Conservation (phyloP, 2,329 filamentous ascomycete genomes). For the Aspergillus persii region DNA sequence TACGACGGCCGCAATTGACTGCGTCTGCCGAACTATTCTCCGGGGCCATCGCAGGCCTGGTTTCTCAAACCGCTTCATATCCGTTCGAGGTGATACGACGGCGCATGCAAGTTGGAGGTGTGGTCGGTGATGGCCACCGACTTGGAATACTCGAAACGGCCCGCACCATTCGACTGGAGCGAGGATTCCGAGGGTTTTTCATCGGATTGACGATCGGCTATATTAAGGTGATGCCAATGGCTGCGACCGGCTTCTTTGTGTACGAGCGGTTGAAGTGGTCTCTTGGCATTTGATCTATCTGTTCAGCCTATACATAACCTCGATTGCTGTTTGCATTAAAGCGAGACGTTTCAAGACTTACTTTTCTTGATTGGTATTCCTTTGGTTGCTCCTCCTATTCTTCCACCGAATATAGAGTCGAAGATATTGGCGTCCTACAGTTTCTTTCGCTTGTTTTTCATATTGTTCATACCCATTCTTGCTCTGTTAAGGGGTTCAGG, state of each 20-base stretch:
- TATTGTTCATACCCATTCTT: conserved; percentile 20
- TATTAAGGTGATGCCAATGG: conserved; percentile 89
- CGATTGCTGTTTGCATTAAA: neutral
- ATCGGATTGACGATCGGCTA: conserved; percentile 93
- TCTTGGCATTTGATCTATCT: conserved; percentile 58
- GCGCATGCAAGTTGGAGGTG: conserved; percentile 94
- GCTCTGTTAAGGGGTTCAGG: conserved; percentile 11
- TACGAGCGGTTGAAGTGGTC: conserved; percentile 64
- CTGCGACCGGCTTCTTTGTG: conserved; percentile 67
- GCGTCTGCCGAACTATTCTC: conserved; percentile 84
- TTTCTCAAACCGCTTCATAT: conserved; percentile 90
- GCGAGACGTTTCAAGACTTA: neutral
- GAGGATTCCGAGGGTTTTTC: conserved; percentile 79
- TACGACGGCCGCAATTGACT: conserved; percentile 67
- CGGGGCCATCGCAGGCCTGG: conserved; percentile 80
- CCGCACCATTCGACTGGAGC: conserved; percentile 69
- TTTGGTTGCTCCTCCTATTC: conserved; percentile 4
- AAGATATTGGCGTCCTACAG: conserved; percentile 12
- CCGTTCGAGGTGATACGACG: conserved; percentile 88
- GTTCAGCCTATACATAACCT: neutral
- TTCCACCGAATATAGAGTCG: conserved; percentile 1
- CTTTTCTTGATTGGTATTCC: neutral
- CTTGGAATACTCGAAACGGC: conserved; percentile 78
- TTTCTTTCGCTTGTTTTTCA: conserved; percentile 13
- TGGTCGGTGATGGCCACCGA: conserved; percentile 83